A percentile compares a stretch with the other conserved stretches of the same genome.
Conservation (phyloP, 176 grass and related monocot genomes). For the Oryza glumipatula region DNA sequence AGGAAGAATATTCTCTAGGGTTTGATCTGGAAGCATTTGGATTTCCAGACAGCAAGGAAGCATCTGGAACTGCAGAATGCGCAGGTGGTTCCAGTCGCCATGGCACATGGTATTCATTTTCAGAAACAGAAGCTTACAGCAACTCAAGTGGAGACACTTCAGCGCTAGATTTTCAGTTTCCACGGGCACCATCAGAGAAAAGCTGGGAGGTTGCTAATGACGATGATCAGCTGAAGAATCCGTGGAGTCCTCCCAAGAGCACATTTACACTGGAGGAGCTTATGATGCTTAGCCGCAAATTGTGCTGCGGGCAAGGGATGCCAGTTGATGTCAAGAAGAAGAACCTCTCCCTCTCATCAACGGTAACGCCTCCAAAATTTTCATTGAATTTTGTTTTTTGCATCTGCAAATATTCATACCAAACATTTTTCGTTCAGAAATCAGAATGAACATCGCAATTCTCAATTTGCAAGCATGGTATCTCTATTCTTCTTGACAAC, state of each 20-base stretch:
- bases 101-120: slow-evolving; percentile 57
- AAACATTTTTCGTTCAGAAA: slow-evolving; percentile 16
- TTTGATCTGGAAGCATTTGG: slow-evolving; percentile 62
- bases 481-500: too few relatives aligned
- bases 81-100: slow-evolving; percentile 46
- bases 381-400: slow-evolving; percentile 18
- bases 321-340: slow-evolving; percentile 47
- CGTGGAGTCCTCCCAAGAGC: slow-evolving; percentile 41
- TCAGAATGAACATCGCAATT: neutral
- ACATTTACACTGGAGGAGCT: slow-evolving; percentile 82
- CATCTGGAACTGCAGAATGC: slow-evolving; percentile 29
- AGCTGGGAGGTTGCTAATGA: slow-evolving; percentile 52
- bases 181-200: slow-evolving; percentile 58
- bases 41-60: slow-evolving; percentile 48
- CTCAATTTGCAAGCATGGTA: neutral
- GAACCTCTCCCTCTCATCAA: slow-evolving; percentile 43
- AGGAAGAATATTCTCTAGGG: slow-evolving; percentile 60
- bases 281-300: slow-evolving; percentile 75
- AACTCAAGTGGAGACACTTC: slow-evolving; percentile 55
- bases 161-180: slow-evolving; percentile 58
- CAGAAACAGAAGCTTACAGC: slow-evolving; percentile 66
- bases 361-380: slow-evolving; percentile 43
- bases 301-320: slow-evolving; percentile 50
- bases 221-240: slow-evolving; percentile 28
- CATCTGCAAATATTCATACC: neutral